Conservation (phyloP, 345 rosid species). For the Gossypium australe region DNA sequence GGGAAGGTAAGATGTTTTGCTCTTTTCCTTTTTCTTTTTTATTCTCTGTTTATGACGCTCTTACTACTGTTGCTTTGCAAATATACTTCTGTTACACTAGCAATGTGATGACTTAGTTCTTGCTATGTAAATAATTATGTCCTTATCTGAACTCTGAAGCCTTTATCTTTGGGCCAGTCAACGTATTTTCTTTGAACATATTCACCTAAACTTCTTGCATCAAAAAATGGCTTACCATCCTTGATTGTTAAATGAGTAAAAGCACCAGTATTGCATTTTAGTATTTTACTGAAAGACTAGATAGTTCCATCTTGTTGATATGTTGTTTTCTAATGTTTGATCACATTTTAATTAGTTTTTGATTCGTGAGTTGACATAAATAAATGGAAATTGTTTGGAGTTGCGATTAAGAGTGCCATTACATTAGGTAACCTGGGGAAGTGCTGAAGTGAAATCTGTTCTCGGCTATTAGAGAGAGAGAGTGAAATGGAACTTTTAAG, state of each 20-base stretch:
- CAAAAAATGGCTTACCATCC: neutral
- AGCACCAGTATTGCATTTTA: neutral
- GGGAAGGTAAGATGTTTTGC: constrained; percentile 60
- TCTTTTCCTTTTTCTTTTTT: constrained; percentile 5
- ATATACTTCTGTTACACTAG: neutral
- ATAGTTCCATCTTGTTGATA: neutral
- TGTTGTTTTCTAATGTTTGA: neutral
- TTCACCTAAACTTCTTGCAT: neutral
- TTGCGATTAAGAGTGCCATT: neutral
- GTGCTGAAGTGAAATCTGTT: neutral
- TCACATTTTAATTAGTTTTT: neutral
- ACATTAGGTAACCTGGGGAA: neutral
- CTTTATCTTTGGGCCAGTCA: neutral
- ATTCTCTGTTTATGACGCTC: neutral
- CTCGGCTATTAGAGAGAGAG: neutral
- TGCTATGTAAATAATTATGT: neutral
- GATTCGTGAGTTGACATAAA: neutral
- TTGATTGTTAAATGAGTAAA: neutral
- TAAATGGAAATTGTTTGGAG: neutral
- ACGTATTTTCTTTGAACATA: neutral
- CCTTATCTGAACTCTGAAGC: neutral
- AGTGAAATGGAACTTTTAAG: neutral
- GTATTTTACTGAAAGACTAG: neutral
- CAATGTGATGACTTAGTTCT: neutral
- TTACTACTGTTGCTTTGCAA: neutral